Evolutionary conservation across 192 early-diverging fungal genomes (phyloP).

Genomic region (Linnemannia zychae): DNA sequence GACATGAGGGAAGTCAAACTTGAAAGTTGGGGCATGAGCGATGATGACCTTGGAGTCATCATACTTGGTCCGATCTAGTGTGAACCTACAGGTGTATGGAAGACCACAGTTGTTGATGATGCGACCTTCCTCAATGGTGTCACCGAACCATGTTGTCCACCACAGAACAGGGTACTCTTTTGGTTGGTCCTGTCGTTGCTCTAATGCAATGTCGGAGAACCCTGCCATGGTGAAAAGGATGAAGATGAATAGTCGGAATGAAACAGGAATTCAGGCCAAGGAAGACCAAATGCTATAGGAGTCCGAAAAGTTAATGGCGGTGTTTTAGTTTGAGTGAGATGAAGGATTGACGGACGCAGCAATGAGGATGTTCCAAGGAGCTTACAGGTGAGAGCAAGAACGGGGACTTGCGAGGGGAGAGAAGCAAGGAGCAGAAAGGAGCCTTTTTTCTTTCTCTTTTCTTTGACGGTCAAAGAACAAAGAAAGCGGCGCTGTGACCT

Average conservation of each 20-base stretch:
- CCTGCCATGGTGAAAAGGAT: background rate
- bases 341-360: background rate
- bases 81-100: conserved; percentile 18
- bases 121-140: background rate
- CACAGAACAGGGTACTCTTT: conserved; percentile 21
- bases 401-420: too few relatives aligned
- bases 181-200: background rate
- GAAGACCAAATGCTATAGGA: background rate
- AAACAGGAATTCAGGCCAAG: background rate
- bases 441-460: background rate
- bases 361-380: background rate
- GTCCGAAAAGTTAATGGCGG: background rate
- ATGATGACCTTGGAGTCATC: conserved; percentile 6
- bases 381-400: background rate
- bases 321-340: background rate
- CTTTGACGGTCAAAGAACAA: too few relatives aligned
- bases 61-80: conserved; percentile 2
- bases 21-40: background rate
- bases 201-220: background rate
- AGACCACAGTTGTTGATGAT: conserved; percentile 19
- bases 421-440: background rate
- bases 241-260: background rate
- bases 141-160: background rate
- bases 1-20: background rate
- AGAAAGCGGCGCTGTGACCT: too few relatives aligned